Evolutionary conservation across 2,329 filamentous ascomycete species (phyloP), one percentile per base, ranked within the genome.

Genomic region (Huntiella decipiens): DNA sequence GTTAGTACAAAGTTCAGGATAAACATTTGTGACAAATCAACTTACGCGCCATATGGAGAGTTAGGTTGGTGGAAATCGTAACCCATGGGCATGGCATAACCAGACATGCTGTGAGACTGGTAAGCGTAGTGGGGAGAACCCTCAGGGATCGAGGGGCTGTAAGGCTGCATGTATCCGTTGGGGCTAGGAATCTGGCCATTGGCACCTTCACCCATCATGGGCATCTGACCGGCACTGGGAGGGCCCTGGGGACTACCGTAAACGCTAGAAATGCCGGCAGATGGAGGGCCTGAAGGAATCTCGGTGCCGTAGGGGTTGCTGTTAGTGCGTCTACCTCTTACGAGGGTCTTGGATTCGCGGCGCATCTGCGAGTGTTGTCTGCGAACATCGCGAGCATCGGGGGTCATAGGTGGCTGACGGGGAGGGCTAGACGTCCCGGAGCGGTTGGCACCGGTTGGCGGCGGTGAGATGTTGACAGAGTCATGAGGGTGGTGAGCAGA

Each of bases 341-440:
- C 57, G 3, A 66, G 63, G 12, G 70, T 57, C 56, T 77, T 78
- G 5, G 69, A 68, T 52, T 74, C 71, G 52, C 74, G 65, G 48
- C 75, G 68, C 38, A 65, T 69, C 53, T 70, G 70, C 52, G 77
- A 73, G 50, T 68, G 66, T 54, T 78, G 73, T 49, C 73, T 66
- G 60, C 74, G 77, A 37, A 77, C 56, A 54, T 76, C 73, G 51
- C 74, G 68, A 56, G 77, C 73, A 55, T 77, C 73, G 5, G 71
- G 62, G 4, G 71, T 73, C 55, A 77, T 63, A 34, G 61, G 62
- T 39, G 61, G 60, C 12, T 19, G n/a, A 51, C 68, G 66, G 4
- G 73, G 71, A 19, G 74, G 73, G 58, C 74, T 79, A 16, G 67
- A 68, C 35, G 73, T 74, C 41, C 68, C 59, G 16, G 71, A 74